phyloP scores from a whole-genome alignment of 257 asterid genomes.

The Solanum sparsipilum region DNA sequence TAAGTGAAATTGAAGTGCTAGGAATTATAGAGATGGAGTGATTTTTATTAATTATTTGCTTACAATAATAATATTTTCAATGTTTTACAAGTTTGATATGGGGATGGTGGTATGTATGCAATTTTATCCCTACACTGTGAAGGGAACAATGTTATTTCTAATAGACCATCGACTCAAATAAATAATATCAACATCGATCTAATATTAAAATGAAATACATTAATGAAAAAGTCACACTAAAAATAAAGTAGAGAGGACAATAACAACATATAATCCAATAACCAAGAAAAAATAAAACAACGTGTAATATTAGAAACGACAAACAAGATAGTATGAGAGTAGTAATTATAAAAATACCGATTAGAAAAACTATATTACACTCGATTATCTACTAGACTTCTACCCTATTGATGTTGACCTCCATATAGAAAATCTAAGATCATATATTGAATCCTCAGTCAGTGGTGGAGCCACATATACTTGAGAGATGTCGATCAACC shows the following conservation, averaged over 20 bases:
- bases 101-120: too few relatives aligned
- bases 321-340: not conserved
- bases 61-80: too few relatives aligned
- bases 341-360: not conserved
- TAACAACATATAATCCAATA: not conserved
- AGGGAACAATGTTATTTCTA: too few relatives aligned
- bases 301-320: not conserved
- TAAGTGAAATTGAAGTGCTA: not conserved
- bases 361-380: not conserved
- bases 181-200: too few relatives aligned
- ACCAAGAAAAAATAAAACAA: not conserved
- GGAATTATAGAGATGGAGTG: not conserved
- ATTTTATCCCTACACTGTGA: not conserved
- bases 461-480: too few relatives aligned
- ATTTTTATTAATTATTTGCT: too few relatives aligned
- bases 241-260: not conserved
- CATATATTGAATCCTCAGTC: not conserved
- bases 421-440: not conserved
- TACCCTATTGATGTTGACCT: not conserved
- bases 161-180: not conserved
- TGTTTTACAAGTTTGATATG: too few relatives aligned
- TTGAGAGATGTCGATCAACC: not conserved
- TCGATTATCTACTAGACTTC: not conserved
- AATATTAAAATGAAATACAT: too few relatives aligned
- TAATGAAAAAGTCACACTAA: too few relatives aligned